Evolutionary conservation across 495 filamentous ascomycete genomes (phyloP).

Genomic region (Xylaria intraflava): DNA sequence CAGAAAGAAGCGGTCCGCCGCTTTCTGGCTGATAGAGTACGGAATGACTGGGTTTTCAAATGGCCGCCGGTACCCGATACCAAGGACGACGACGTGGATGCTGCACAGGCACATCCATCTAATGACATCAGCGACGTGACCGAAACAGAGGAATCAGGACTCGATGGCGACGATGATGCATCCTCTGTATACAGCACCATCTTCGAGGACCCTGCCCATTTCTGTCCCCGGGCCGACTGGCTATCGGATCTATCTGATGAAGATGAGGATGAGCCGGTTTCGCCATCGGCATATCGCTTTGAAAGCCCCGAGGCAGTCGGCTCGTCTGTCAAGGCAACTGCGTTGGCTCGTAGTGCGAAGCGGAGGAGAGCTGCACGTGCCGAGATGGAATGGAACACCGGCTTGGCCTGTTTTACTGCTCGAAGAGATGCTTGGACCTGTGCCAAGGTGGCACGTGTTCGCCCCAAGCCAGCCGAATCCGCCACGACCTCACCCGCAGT

Average conservation of each 20-base stretch:
- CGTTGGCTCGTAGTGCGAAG: conserved; percentile 45
- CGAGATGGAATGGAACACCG: conserved; percentile 79
- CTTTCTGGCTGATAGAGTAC: conserved; percentile 47
- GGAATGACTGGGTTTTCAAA: conserved; percentile 51
- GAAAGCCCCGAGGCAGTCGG: conserved; percentile 58
- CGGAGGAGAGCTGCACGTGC: conserved; percentile 58
- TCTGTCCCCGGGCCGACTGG: conserved; percentile 40
- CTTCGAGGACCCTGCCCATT: conserved; percentile 38
- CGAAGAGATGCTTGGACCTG: conserved; percentile 82
- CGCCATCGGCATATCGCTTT: conserved; percentile 52
- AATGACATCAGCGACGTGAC: background rate
- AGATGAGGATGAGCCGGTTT: conserved; percentile 22
- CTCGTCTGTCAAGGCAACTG: conserved; percentile 31
- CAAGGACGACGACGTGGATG: background rate
- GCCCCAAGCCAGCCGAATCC: conserved; percentile 27
- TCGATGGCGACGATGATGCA: conserved; percentile 29
- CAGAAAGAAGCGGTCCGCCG: conserved; percentile 49
- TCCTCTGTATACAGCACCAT: conserved; percentile 42
- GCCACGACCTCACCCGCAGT: conserved; percentile 28
- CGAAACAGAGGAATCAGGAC: conserved; percentile 11
- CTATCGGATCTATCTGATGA: conserved; percentile 41
- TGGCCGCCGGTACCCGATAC: conserved; percentile 29
- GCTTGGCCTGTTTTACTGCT: conserved; percentile 65
- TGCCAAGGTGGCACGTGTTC: conserved; percentile 48
- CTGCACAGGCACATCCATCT: background rate